These are phyloP conservation scores for Aegilops umbellulata DNA, from an alignment of 176 grass and related monocot species.

Conservation along the genomic window DNA sequence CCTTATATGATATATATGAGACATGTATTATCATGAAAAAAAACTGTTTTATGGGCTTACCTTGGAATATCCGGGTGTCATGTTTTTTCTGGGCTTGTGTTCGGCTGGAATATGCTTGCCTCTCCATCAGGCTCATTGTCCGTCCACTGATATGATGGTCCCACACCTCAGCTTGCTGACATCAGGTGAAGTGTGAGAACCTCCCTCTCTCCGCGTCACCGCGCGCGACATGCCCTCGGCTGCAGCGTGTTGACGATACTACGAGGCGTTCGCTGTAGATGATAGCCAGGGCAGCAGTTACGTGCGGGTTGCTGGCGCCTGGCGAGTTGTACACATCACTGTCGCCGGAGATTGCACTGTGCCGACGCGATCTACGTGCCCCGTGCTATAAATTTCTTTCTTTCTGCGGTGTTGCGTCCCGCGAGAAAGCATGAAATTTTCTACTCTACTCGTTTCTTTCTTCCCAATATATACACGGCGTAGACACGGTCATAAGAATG, in stretches of 20 bases:
- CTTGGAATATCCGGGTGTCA: no score
- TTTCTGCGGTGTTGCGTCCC: no score
- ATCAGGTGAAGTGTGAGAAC: neutral
- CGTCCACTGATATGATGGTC: neutral
- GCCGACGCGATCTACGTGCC: neutral
- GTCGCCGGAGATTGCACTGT: neutral
- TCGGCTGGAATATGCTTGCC: no score
- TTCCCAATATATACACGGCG: no score
- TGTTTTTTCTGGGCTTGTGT: no score
- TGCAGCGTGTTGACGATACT: neutral
- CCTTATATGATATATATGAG: no score
- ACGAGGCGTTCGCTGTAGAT: neutral
- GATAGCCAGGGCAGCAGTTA: neutral
- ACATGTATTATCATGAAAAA: no score
- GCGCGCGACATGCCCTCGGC: neutral
- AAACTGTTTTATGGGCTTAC: no score
- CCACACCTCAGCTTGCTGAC: neutral
- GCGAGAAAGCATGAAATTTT: no score
- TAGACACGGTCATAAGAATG: neutral
- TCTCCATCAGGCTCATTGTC: no score
- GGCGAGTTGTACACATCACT: neutral
- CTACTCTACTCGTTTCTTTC: no score
- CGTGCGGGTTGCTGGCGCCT: neutral
- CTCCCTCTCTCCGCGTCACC: neutral
- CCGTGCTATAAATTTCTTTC: neutral